Conservation (phyloP, 2,329 filamentous ascomycete genomes). For the Alternaria sp. region DNA sequence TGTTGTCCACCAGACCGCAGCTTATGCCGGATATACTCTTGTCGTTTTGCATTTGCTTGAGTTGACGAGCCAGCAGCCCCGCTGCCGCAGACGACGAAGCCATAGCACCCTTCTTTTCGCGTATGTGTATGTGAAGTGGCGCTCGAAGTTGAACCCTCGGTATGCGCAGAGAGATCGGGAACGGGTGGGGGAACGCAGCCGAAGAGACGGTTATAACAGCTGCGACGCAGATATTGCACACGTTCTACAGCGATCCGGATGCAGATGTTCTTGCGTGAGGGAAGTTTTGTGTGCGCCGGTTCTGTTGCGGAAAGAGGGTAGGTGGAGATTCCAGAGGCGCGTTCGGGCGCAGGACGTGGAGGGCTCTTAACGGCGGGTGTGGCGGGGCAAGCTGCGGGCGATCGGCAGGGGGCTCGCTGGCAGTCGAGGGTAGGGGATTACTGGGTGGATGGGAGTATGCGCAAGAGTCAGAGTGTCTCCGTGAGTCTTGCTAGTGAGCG, state of each 20-base stretch:
- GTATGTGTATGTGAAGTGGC: conserved; percentile 2
- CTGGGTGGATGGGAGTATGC: conserved; percentile 2
- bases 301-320: conserved; percentile 4
- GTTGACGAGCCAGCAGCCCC: conserved; percentile 78
- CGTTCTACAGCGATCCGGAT: not conserved
- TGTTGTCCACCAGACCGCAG: conserved; percentile 82
- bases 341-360: conserved; percentile 19
- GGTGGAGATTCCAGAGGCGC: conserved; percentile 18
- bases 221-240: not conserved
- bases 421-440: not conserved
- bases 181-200: not conserved
- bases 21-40: conserved; percentile 95
- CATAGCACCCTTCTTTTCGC: conserved; percentile 28
- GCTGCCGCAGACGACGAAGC: conserved; percentile 63
- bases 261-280: not conserved
- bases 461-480: conserved; percentile 11
- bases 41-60: conserved; percentile 91
- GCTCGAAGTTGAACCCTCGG: conserved; percentile 9
- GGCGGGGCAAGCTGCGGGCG: conserved; percentile 29
- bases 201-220: not conserved
- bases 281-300: not conserved
- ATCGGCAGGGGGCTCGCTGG: not conserved
- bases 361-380: conserved; percentile 6
- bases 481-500: conserved; percentile 4
- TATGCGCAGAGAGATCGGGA: conserved; percentile 1